Evolutionary conservation across 2,329 filamentous ascomycete genomes (phyloP).

Genomic region (Gnomoniopsis smithogilvyi): DNA sequence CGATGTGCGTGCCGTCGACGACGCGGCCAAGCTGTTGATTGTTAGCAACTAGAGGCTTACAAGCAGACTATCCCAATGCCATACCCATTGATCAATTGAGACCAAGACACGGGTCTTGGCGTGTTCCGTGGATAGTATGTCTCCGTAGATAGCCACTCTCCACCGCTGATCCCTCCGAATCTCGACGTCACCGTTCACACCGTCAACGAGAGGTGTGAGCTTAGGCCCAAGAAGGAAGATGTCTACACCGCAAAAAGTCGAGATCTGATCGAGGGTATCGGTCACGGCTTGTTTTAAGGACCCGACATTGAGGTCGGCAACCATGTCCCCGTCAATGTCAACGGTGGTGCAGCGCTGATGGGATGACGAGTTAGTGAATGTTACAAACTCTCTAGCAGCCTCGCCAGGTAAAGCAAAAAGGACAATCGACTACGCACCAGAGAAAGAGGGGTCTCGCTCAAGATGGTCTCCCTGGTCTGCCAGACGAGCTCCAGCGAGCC

Average conservation of each 20-base stretch:
- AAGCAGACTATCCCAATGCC: slow-evolving; percentile 24
- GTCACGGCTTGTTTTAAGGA: slow-evolving; percentile 74
- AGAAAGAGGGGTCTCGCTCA: slow-evolving; percentile 89
- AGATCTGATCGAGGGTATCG: slow-evolving; percentile 82
- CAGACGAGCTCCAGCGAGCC: slow-evolving; percentile 84
- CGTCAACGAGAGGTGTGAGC: slow-evolving; percentile 71
- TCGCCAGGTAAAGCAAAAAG: slow-evolving; percentile 15
- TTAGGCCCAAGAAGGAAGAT: slow-evolving; percentile 95
- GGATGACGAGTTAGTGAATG: slow-evolving; percentile 10
- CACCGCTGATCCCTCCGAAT: slow-evolving; percentile 87
- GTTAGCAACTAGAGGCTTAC: slow-evolving; percentile 28
- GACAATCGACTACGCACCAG: slow-evolving; percentile 61
- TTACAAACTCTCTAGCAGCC: slow-evolving; percentile 25
- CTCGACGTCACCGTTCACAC: slow-evolving; percentile 73
- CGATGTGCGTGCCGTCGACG: slow-evolving; percentile 77
- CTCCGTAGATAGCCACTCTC: slow-evolving; percentile 90
- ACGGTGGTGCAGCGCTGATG: slow-evolving; percentile 83
- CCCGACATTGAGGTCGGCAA: slow-evolving; percentile 68
- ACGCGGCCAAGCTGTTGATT: slow-evolving; percentile 61
- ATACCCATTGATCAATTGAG: slow-evolving; percentile 92
- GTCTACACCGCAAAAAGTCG: slow-evolving; percentile 87
- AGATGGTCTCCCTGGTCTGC: slow-evolving; percentile 82
- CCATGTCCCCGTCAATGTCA: slow-evolving; percentile 87
- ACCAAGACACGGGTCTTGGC: slow-evolving; percentile 95
- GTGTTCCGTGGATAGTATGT: slow-evolving; percentile 92